Evolutionary conservation across 805 yeast genomes (phyloP).

Genomic region (Metschnikowia picachoensis): DNA sequence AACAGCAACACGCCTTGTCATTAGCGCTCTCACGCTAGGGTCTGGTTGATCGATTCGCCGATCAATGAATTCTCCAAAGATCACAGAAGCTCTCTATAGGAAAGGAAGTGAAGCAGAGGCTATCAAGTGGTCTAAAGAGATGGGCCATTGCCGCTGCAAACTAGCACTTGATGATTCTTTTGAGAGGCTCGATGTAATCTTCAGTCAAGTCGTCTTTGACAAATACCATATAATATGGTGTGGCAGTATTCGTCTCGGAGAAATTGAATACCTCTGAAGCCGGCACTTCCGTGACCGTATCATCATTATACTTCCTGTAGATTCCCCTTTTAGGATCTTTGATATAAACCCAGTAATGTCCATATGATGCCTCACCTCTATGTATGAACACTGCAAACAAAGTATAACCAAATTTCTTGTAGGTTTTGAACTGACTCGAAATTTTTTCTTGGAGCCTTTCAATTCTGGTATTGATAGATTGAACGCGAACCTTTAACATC

Average conservation of each 20-base stretch:
- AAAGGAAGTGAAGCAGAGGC: too few relatives aligned
- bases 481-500: conserved; percentile 44
- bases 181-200: conserved; percentile 61
- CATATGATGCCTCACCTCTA: conserved; percentile 92
- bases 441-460: conserved; percentile 46
- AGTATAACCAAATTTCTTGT: conserved; percentile 67
- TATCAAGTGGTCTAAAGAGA: too few relatives aligned
- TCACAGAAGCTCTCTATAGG: too few relatives aligned
- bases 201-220: conserved; percentile 58
- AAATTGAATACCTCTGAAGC: conserved; percentile 64
- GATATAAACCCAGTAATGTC: conserved; percentile 96
- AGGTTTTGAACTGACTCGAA: conserved; percentile 55
- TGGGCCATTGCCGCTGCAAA: neutral
- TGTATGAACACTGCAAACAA: conserved; percentile 92
- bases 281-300: conserved; percentile 79
- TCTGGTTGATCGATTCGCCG: too few relatives aligned
- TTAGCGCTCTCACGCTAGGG: too few relatives aligned
- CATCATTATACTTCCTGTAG: conserved; percentile 92
- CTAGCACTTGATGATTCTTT: conserved; percentile 34
- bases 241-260: conserved; percentile 71
- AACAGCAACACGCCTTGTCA: too few relatives aligned
- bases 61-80: too few relatives aligned
- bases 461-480: conserved; percentile 39
- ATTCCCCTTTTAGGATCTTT: conserved; percentile 63
- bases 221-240: conserved; percentile 90